Conservation (phyloP, 164 flowering plant genomes). For the Buxus sempervirens region DNA sequence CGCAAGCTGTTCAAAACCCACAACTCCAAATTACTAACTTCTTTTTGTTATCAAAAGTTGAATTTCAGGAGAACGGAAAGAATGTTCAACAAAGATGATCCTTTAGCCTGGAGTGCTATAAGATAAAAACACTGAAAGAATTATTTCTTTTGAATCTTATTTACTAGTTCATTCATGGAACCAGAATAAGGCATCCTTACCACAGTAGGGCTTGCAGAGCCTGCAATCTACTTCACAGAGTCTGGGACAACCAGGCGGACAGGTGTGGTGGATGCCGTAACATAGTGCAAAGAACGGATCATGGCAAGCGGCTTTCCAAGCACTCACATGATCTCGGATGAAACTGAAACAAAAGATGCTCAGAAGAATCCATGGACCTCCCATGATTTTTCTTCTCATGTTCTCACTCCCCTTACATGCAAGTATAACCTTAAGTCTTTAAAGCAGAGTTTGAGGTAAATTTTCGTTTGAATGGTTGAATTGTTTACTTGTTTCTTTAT, state of each 20-base stretch:
- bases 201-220: slow-evolving; percentile 24
- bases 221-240: slow-evolving; percentile 27
- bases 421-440: background rate
- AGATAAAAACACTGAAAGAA: too few relatives aligned
- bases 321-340: slow-evolving; percentile 5
- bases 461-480: too few relatives aligned
- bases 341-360: slow-evolving; percentile 12
- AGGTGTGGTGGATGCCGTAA: slow-evolving; percentile 16
- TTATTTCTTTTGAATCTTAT: too few relatives aligned
- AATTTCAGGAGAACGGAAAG: too few relatives aligned
- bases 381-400: slow-evolving; percentile 7
- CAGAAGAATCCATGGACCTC: slow-evolving; percentile 1
- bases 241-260: slow-evolving; percentile 23
- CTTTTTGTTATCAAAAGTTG: too few relatives aligned
- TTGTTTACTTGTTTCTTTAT: background rate
- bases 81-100: too few relatives aligned
- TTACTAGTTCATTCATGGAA: too few relatives aligned
- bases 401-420: background rate
- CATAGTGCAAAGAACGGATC: slow-evolving; percentile 13
- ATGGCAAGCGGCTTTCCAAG: slow-evolving; percentile 19
- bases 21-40: background rate
- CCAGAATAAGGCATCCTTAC: slow-evolving; percentile 8
- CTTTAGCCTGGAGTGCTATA: too few relatives aligned
- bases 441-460: too few relatives aligned
- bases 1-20: slow-evolving; percentile 8